phyloP scores from a whole-genome alignment of 441 rosid species.

The Populus hybrid region DNA sequence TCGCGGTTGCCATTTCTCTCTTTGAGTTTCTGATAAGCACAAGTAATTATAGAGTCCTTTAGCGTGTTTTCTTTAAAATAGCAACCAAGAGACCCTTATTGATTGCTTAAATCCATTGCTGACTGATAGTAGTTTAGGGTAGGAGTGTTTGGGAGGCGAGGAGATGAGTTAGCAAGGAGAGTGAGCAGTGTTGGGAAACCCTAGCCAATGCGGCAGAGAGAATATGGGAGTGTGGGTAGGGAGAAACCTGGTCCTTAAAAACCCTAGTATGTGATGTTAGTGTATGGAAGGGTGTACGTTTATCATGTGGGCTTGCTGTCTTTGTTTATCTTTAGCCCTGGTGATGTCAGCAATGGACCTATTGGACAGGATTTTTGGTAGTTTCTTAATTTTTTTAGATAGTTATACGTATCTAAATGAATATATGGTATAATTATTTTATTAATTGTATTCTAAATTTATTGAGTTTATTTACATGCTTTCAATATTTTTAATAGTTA shows the following conservation, averaged over 20 bases:
- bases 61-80: constrained; percentile 9
- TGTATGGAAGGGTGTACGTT: constrained; percentile 16
- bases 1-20: constrained; percentile 64
- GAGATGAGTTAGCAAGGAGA: not conserved
- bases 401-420: too few species aligned
- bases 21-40: not conserved
- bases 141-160: constrained; percentile 7
- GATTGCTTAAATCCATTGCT: constrained; percentile 32
- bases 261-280: constrained; percentile 33
- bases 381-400: too few species aligned
- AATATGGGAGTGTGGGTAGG: not conserved
- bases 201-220: constrained; percentile 55
- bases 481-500: too few species aligned
- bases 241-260: constrained; percentile 35
- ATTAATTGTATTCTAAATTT: not conserved
- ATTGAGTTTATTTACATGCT: too few species aligned
- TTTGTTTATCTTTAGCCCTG: too few species aligned
- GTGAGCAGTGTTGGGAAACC: constrained; percentile 15
- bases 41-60: not conserved
- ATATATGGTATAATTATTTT: too few species aligned
- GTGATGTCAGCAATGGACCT: too few species aligned
- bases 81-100: constrained; percentile 26
- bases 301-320: not conserved
- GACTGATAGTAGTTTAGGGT: not conserved
- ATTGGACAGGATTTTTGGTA: too few species aligned